Evolutionary conservation across 257 asterid species (phyloP), one percentile per base, ranked within the genome.

Genomic region (Ballota nigra): DNA sequence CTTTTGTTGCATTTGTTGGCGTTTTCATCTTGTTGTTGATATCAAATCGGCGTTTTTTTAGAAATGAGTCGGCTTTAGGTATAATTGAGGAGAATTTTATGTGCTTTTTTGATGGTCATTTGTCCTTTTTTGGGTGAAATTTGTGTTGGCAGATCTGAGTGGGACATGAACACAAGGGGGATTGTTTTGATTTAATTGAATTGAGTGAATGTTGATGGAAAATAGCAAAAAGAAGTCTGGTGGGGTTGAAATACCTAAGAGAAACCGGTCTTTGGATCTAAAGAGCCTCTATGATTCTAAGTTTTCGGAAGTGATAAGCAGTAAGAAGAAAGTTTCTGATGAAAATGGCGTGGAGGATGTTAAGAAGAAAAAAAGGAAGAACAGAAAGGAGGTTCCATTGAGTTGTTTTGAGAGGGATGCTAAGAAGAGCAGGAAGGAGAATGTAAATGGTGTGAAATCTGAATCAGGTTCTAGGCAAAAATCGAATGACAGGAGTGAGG

Each of bases 211-310:
- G 84, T 79, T 89, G 87, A 92, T 92, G 98, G 98, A 89, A 89
- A 85, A 55, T 70, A 83, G 89, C 63, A 51, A 49, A 78, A 86
- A 78, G 74, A 85, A 86, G 86, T 78, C 75, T 61, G 88, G 75
- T 57, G 82, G 83, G 69, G 79, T 74, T 78, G 87, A 77, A 75
- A 87, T 76, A 76, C 84, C 89, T 28, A 87, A 79, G 92, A 92
- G 80, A 80, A 87, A 86, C 57, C 90, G 89, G 73, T 90, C 92
- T 68, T 86, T 95, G 90, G 96, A 92, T 90, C 88, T 95, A 51
- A 85, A 86, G 75, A 90, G 87, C 78, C 81, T 88, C 19, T 92
- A 90, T 60, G 84, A 78, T 77, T 73, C 89, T 55, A 81, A 79
- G 83, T 76, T 60, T 63, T 83, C 84, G 38, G 75, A 78, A 64